Evolutionary conservation across 2,329 filamentous ascomycete species (phyloP), one percentile per base, ranked within the genome.

Genomic region (Conoideocrella luteorostrata): DNA sequence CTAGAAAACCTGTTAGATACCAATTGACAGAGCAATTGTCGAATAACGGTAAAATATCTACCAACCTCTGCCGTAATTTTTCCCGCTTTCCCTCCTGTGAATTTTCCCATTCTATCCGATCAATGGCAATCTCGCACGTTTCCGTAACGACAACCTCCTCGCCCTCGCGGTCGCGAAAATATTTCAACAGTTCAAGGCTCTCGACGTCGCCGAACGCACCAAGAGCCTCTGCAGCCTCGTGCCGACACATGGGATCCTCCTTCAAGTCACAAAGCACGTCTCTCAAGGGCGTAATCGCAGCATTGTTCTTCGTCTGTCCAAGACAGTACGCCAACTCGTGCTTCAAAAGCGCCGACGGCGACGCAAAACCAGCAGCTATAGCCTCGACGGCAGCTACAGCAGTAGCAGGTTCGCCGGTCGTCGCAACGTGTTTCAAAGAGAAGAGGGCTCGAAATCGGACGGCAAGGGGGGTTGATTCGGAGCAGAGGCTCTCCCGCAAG

Each of bases 241-340:
- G 93, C 54, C 93, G 78, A 65, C 88, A 94, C 90, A 98, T 98
- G 29, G 86, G 68, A 69, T 97, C 90, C 66, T 97, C 88, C n/a
- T 79, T 61, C 50, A 81, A 69, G 64, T 97, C 79, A 52, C 85
- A 77, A 45, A 97, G 72, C 12, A 94, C 88, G 11, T 73, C 67
- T 46, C 82, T 77, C 52, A 98, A 72, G 50, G 81, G 84, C 9
- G 82, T 75, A 9, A 89, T 78, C 1, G 90, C 86, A 36, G 82
- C 82, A 40, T 75, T 66, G 60, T 95, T 88, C 46, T 82, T 82
- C 2, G 87, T 91, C 68, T 98, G 93, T 7, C 93, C 93, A 3
- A 98, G 77, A 61, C 93, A 98, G 70, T 98, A 98, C 21, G 93
- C 93, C 39, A 98, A 76, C 64, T 98, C 93, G 65, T 98, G 93